A percentile compares a stretch with the other conserved stretches of the same genome.
These are phyloP conservation scores for Spergularia azorica DNA, from an alignment of 179 eudicot species.

Conservation along the genomic window DNA sequence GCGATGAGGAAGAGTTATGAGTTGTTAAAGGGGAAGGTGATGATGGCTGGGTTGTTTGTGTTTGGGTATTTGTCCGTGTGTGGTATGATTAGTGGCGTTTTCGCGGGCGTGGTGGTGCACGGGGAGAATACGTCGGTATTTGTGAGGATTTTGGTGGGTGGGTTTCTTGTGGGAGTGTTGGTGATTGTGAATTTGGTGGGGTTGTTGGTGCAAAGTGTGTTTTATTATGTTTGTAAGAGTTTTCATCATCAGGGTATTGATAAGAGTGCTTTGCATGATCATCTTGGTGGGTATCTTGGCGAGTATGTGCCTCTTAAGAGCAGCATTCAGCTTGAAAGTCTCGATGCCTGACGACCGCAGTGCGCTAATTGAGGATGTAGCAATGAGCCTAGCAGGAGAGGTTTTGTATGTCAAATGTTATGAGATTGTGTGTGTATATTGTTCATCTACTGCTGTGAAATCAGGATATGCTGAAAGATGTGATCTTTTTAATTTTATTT, in stretches of 20 bases:
- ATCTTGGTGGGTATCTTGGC: conserved; percentile 92
- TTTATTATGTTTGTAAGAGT: conserved; percentile 90
- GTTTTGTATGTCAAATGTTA: background rate
- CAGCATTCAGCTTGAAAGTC: conserved; percentile 81
- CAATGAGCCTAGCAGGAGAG: background rate
- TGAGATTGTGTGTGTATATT: background rate
- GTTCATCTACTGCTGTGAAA: background rate
- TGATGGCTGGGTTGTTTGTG: conserved; percentile 58
- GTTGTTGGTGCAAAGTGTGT: conserved; percentile 89
- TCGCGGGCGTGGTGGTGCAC: conserved; percentile 67
- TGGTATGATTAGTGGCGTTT: conserved; percentile 61
- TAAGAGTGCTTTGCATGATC: conserved; percentile 76
- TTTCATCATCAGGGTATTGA: conserved; percentile 84
- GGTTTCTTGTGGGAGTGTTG: conserved; percentile 79
- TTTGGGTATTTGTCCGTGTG: conserved; percentile 64
- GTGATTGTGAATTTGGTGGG: conserved; percentile 86
- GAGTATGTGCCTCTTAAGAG: conserved; percentile 97
- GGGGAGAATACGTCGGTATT: conserved; percentile 55
- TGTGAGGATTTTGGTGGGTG: conserved; percentile 65
- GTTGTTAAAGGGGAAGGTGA: conserved; percentile 59
- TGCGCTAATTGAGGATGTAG: background rate
- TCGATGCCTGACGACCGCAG: conserved; percentile 28
- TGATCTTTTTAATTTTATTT: too few relatives aligned
- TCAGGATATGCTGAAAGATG: background rate
- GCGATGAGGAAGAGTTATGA: conserved; percentile 88